These are phyloP conservation scores for Colletotrichum noveboracense DNA, from an alignment of 2,329 filamentous ascomycete genomes.

Conservation along the genomic window DNA sequence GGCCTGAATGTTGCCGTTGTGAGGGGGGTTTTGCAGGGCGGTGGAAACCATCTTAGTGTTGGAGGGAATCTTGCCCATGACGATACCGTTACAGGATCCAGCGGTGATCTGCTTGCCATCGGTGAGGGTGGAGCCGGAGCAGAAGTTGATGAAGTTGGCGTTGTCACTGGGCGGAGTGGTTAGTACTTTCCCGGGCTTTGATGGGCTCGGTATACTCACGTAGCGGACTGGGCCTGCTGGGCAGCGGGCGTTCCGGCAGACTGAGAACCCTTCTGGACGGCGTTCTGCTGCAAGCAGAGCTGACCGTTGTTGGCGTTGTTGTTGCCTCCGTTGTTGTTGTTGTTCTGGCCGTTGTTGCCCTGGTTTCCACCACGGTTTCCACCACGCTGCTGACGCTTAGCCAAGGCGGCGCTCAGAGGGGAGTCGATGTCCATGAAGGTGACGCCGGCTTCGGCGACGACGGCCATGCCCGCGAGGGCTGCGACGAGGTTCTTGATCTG, in stretches of 20 bases:
- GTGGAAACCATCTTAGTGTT: constrained; percentile 61
- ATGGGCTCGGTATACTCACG: constrained; percentile 40
- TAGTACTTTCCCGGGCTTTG: not conserved
- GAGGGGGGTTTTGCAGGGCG: constrained; percentile 57
- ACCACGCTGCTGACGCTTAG: constrained; percentile 43
- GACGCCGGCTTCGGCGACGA: constrained; percentile 49
- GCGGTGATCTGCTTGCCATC: constrained; percentile 62
- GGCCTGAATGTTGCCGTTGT: constrained; percentile 51
- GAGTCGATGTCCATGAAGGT: constrained; percentile 36
- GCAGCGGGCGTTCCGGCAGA: constrained; percentile 49
- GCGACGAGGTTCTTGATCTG: constrained; percentile 52
- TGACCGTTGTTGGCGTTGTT: constrained; percentile 27
- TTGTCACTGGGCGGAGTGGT: constrained; percentile 46
- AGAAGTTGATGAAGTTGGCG: constrained; percentile 70
- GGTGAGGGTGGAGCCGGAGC: constrained; percentile 57
- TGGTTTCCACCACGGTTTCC: constrained; percentile 23
- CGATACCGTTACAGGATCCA: constrained; percentile 70
- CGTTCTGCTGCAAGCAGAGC: constrained; percentile 27
- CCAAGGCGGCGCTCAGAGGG: constrained; percentile 41
- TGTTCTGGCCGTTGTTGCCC: constrained; percentile 24
- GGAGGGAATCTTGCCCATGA: constrained; percentile 66
- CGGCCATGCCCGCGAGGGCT: constrained; percentile 53
- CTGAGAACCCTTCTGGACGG: constrained; percentile 55
- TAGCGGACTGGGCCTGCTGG: constrained; percentile 57
- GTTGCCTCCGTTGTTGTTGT: constrained; percentile 20